Conservation (phyloP, 176 grass and related monocot species). For the Raddia distichophylla region DNA sequence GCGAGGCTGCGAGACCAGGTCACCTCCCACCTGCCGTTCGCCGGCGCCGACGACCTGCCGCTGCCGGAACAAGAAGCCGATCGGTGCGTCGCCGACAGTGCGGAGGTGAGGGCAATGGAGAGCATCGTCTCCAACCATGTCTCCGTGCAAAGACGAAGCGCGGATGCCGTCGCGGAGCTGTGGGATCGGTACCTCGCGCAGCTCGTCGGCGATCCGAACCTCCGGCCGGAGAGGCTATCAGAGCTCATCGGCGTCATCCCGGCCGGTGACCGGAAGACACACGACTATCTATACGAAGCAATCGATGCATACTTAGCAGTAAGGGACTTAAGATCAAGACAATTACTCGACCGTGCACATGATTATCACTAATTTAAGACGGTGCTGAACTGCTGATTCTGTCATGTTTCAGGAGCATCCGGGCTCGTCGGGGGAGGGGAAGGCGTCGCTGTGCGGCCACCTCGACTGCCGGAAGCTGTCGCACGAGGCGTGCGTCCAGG, state of each 20-base stretch:
- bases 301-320: constrained; percentile 77
- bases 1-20: constrained; percentile 52
- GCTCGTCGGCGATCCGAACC: constrained; percentile 52
- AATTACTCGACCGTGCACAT: background rate
- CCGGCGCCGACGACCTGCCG: constrained; percentile 72
- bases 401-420: constrained; percentile 54
- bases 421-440: constrained; percentile 58
- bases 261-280: constrained; percentile 54
- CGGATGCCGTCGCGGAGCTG: constrained; percentile 55
- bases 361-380: background rate
- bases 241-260: constrained; percentile 65
- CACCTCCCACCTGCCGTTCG: constrained; percentile 58
- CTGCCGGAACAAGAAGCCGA: constrained; percentile 52
- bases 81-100: constrained; percentile 36
- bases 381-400: constrained; percentile 12
- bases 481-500: constrained; percentile 74
- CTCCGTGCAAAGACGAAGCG: constrained; percentile 33
- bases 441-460: constrained; percentile 57
- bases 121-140: constrained; percentile 57
- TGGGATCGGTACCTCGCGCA: constrained; percentile 77
- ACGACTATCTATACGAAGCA: constrained; percentile 78
- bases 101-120: constrained; percentile 63
- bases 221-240: constrained; percentile 50
- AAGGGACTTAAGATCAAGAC: constrained; percentile 27
- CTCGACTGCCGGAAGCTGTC: constrained; percentile 84